Evolutionary conservation across 169 alveolate species (phyloP).

Genomic region (Eimeria maxima): DNA sequence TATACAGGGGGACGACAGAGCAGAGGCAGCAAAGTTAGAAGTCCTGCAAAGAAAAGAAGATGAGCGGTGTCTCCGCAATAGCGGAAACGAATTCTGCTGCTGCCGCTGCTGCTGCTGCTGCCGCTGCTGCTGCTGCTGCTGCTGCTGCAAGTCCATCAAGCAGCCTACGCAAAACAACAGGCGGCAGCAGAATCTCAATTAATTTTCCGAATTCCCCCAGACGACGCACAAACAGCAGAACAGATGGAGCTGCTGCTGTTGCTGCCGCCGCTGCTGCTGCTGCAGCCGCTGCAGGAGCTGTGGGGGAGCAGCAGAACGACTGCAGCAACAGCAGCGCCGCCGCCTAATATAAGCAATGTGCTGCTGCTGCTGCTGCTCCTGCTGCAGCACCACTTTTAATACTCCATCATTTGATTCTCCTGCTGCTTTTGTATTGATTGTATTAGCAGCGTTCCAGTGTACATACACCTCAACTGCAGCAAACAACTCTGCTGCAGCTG

Average conservation of each 20-base stretch:
- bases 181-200: slow-evolving; percentile 55
- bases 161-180: neutral
- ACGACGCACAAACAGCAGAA: slow-evolving; percentile 56
- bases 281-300: slow-evolving; percentile 72
- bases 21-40: neutral
- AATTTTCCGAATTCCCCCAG: slow-evolving; percentile 41
- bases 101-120: slow-evolving; percentile 66
- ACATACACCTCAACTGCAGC: neutral
- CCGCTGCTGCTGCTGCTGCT: slow-evolving; percentile 65
- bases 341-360: neutral
- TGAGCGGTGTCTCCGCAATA: slow-evolving; percentile 48
- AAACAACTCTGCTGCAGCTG: neutral
- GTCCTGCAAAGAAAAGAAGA: neutral
- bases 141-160: slow-evolving; percentile 65
- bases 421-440: neutral
- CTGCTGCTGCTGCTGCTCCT: neutral
- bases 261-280: slow-evolving; percentile 25
- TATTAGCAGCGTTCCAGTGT: neutral
- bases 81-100: slow-evolving; percentile 53
- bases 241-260: slow-evolving; percentile 57
- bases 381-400: neutral
- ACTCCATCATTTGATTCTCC: neutral
- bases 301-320: slow-evolving; percentile 62
- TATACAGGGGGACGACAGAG: neutral
- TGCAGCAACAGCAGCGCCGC: slow-evolving; percentile 62